These are phyloP conservation scores for Closterium sp. DNA, from an alignment of 139 green algal genomes.

Conservation along the genomic window DNA sequence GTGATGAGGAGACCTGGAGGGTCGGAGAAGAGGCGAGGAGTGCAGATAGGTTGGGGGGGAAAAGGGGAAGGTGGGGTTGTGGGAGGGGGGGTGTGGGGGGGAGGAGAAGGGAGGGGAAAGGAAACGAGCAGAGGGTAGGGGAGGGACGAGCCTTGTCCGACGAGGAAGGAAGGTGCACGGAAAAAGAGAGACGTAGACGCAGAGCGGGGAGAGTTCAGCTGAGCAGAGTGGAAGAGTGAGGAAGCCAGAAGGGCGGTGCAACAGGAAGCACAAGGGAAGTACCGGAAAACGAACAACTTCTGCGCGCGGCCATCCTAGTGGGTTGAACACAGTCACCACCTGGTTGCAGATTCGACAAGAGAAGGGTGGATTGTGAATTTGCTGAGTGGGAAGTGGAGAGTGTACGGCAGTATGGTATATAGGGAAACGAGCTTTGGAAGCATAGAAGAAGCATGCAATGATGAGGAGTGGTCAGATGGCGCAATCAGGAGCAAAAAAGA, in stretches of 20 bases:
- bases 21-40: not conserved
- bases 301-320: conserved; percentile 63
- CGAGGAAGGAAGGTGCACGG: too few species aligned
- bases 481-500: too few species aligned
- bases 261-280: not conserved
- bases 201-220: not conserved
- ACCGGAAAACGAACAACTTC: conserved; percentile 69
- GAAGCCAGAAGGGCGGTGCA: too few species aligned
- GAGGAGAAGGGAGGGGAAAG: not conserved
- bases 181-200: not conserved
- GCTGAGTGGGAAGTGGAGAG: too few species aligned
- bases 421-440: too few species aligned
- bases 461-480: too few species aligned
- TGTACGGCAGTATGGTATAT: too few species aligned
- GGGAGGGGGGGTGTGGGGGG: not conserved
- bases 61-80: too few species aligned
- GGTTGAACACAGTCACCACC: conserved; percentile 76
- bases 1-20: not conserved
- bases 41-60: not conserved
- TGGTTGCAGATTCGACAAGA: conserved; percentile 18
- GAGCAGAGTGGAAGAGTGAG: not conserved
- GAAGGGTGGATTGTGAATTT: too few species aligned
- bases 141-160: too few species aligned
- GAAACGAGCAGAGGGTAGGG: too few species aligned
- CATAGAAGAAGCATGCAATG: too few species aligned